Conservation (phyloP, 163 green algal genomes). For the Chloromonas sp. region DNA sequence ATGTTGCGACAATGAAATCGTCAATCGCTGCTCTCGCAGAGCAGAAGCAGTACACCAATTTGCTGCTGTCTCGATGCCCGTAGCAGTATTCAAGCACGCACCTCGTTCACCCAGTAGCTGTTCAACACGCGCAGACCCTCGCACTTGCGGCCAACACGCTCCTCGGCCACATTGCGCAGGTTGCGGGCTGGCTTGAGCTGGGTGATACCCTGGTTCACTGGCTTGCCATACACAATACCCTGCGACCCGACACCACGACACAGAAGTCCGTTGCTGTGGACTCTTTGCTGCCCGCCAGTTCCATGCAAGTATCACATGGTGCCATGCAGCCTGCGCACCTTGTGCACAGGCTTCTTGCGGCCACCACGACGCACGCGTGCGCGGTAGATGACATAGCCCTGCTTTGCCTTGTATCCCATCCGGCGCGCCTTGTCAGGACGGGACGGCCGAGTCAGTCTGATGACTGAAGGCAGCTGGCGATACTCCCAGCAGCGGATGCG, state of each 20-base stretch:
- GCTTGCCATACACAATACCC: conserved; percentile 98
- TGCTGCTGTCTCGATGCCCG: background rate
- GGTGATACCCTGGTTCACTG: conserved; percentile 93
- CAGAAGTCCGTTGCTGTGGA: background rate
- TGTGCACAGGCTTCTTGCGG: conserved; percentile 92
- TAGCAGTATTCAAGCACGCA: conserved; percentile 20
- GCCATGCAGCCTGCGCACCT: conserved; percentile 55
- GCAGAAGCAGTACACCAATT: background rate
- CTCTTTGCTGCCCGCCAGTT: background rate
- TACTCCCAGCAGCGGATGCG: conserved; percentile 99
- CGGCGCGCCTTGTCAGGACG: conserved; percentile 95
- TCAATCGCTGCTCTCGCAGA: background rate
- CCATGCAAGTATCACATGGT: background rate
- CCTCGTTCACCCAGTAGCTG: conserved; percentile 99
- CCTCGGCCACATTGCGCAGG: conserved; percentile 88
- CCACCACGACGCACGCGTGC: conserved; percentile 92
- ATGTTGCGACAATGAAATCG: background rate
- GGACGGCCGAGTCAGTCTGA: conserved; percentile 80
- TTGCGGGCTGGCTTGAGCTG: conserved; percentile 97
- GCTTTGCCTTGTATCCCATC: conserved; percentile 97
- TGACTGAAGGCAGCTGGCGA: conserved; percentile 89
- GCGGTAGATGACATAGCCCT: conserved; percentile 97
- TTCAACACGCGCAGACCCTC: conserved; percentile 96
- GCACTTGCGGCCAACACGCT: conserved; percentile 90
- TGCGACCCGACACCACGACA: conserved; percentile 31